phyloP scores from a whole-genome alignment of 2,329 filamentous ascomycete species.

The Verticillium albo-atrum region DNA sequence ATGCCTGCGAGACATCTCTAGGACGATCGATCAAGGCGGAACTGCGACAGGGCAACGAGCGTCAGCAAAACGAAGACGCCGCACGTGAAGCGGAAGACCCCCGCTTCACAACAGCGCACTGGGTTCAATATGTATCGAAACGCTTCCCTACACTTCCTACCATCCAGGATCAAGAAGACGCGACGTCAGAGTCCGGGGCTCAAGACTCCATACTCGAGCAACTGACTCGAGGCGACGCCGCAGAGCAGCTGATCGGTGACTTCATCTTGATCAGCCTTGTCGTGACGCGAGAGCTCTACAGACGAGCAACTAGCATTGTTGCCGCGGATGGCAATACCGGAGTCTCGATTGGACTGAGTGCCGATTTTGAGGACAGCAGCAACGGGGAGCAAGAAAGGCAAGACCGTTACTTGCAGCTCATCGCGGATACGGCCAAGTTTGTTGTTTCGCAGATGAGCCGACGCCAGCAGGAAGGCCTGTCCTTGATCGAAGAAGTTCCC shows the following conservation, averaged over 20 bases:
- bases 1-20: constrained; percentile 1
- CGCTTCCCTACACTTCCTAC: constrained; percentile 4
- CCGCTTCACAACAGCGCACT: neutral
- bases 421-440: constrained; percentile 31
- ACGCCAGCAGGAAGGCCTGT: constrained; percentile 26
- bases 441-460: constrained; percentile 31
- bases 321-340: constrained; percentile 11
- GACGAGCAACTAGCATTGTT: constrained; percentile 28
- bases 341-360: constrained; percentile 23
- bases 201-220: neutral
- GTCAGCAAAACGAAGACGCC: neutral
- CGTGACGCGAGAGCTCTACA: constrained; percentile 35
- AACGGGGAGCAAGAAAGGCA: constrained; percentile 16
- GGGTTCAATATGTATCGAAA: constrained; percentile 8
- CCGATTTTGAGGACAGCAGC: constrained; percentile 20
- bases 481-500: constrained; percentile 26
- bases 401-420: constrained; percentile 28
- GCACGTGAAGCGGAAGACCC: neutral
- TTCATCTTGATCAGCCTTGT: constrained; percentile 35
- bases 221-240: neutral
- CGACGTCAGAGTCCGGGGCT: neutral
- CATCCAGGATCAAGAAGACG: constrained; percentile 3
- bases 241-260: constrained; percentile 24
- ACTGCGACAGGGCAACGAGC: neutral
- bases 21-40: neutral